Evolutionary conservation across 2,329 filamentous ascomycete species (phyloP).

Genomic region (Camptophora hylomeconis): DNA sequence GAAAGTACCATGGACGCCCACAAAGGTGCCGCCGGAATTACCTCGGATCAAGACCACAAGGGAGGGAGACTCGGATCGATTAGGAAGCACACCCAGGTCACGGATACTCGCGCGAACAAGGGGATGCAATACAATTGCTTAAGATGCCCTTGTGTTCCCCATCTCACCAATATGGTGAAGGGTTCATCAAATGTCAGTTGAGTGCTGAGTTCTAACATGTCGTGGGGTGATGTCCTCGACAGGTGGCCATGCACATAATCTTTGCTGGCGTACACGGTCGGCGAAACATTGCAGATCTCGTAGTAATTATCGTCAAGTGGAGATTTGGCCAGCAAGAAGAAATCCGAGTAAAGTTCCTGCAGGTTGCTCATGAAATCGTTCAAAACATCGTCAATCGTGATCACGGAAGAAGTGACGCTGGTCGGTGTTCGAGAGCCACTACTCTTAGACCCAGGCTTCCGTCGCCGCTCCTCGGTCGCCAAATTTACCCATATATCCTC

Average conservation of each 20-base stretch:
- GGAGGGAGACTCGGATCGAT: no score
- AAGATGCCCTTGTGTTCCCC: constrained; percentile 15
- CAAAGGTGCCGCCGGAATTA: no score
- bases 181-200: constrained; percentile 11
- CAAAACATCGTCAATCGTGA: constrained; percentile 12
- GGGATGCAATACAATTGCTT: constrained; percentile 21
- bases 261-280: constrained; percentile 13
- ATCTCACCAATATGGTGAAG: constrained; percentile 18
- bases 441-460: constrained; percentile 2
- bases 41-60: no score
- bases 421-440: neutral
- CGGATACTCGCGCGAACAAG: constrained; percentile 14
- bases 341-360: constrained; percentile 19
- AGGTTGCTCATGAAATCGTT: constrained; percentile 16
- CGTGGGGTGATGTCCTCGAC: constrained; percentile 12
- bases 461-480: constrained; percentile 12
- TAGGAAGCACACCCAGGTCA: constrained; percentile 19
- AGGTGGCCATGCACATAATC: constrained; percentile 20
- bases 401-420: constrained; percentile 2
- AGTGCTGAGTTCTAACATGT: constrained; percentile 12
- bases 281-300: constrained; percentile 21
- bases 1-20: no score
- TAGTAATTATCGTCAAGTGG: constrained; percentile 17
- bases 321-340: constrained; percentile 18
- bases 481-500: constrained; percentile 18